A percentile compares a stretch with the other conserved stretches of the same genome.
Conservation (phyloP, 768 basidiomycete species). For the Hebeloma cylindrosporum region DNA sequence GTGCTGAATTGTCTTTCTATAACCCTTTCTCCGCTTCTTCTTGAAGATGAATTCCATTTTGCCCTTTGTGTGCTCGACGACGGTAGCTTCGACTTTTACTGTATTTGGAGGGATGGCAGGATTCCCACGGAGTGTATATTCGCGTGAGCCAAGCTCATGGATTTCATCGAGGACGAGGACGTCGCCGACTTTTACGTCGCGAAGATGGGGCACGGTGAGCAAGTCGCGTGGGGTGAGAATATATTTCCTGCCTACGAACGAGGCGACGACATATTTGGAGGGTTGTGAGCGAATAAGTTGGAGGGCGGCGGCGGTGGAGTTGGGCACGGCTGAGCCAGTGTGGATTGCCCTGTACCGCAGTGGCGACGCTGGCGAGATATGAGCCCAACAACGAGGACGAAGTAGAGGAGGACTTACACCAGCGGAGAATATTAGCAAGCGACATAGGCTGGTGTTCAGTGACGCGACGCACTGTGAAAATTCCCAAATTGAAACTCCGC, state of each 20-base stretch:
- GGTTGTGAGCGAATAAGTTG: constrained; percentile 87
- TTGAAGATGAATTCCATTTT: constrained; percentile 90
- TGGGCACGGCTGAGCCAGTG: constrained; percentile 20
- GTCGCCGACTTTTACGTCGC: constrained; percentile 84
- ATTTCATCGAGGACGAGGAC: constrained; percentile 80
- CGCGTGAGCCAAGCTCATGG: constrained; percentile 93
- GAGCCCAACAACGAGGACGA: background rate
- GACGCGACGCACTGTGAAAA: constrained; percentile 23
- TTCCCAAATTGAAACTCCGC: constrained; percentile 36
- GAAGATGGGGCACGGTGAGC: constrained; percentile 90
- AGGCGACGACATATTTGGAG: constrained; percentile 88
- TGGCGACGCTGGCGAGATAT: constrained; percentile 5
- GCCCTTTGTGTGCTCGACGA: constrained; percentile 97
- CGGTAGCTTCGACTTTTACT: constrained; percentile 81
- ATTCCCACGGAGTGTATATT: constrained; percentile 85
- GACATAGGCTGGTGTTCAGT: constrained; percentile 20
- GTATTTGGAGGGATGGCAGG: constrained; percentile 64
- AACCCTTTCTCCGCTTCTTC: constrained; percentile 98
- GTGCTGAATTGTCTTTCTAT: constrained; percentile 89
- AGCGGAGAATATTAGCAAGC: constrained; percentile 30
- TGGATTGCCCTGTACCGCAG: constrained; percentile 16
- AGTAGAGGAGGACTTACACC: constrained; percentile 24
- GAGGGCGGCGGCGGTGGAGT: constrained; percentile 62
- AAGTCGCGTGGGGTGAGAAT: constrained; percentile 88
- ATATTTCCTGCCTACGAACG: constrained; percentile 84